These are phyloP conservation scores for Carex arenaria DNA, from an alignment of 202 grass and related monocot genomes.

Conservation along the genomic window DNA sequence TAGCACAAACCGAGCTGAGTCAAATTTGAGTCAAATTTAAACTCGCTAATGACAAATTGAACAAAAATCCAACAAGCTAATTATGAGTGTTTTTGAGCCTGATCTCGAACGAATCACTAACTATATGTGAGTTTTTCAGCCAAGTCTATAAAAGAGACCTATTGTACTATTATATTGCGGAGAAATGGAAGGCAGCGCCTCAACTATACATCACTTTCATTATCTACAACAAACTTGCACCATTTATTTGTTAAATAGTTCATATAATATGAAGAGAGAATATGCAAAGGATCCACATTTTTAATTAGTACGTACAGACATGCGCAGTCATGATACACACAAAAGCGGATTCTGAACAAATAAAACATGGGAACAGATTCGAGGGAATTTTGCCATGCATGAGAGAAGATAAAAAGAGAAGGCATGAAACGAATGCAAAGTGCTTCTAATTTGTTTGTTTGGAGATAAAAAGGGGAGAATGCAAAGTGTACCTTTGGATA, in stretches of 20 bases:
- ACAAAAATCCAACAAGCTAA: too few relatives aligned
- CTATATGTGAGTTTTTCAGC: too few relatives aligned
- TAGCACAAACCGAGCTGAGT: too few relatives aligned
- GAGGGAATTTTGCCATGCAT: not conserved
- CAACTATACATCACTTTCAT: not conserved
- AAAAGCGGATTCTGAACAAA: not conserved
- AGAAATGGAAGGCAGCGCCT: too few relatives aligned
- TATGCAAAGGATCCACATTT: not conserved
- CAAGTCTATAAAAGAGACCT: not conserved
- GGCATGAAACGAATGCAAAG: not conserved
- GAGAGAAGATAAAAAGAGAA: slow-evolving; percentile 1
- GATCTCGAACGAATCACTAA: too few relatives aligned
- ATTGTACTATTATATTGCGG: not conserved
- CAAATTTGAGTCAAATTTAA: too few relatives aligned
- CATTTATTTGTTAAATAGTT: not conserved
- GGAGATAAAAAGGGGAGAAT: not conserved
- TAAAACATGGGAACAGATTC: not conserved
- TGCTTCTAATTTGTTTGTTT: not conserved
- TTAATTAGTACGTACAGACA: not conserved
- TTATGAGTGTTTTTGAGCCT: too few relatives aligned
- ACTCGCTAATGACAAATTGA: too few relatives aligned
- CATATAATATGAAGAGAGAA: not conserved
- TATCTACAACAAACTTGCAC: not conserved
- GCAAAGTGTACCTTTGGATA: not conserved
- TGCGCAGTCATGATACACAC: not conserved